Conservation (phyloP, 805 yeast species). For the Candida alai region DNA sequence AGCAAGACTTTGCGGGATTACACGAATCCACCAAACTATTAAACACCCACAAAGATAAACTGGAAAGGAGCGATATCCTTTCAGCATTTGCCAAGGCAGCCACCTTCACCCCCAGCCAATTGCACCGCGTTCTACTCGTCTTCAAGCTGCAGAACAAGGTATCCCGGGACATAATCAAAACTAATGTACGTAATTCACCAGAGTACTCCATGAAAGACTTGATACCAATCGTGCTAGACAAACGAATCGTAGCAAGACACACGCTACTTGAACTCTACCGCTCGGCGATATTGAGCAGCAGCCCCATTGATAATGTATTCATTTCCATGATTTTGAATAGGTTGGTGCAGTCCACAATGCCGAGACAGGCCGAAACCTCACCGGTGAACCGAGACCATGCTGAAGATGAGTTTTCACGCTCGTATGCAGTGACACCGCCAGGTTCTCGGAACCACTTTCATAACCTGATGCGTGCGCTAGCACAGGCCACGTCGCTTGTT, state of each 20-base stretch:
- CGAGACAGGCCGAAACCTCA: conserved; percentile 6
- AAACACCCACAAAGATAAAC: no score
- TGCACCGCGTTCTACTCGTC: conserved; percentile 1
- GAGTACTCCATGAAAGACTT: no score
- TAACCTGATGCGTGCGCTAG: conserved; percentile 24
- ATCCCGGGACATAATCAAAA: no score
- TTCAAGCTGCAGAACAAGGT: no score
- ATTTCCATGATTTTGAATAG: conserved; percentile 3
- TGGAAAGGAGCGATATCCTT: no score
- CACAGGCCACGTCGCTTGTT: conserved; percentile 25
- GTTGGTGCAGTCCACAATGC: conserved; percentile 10
- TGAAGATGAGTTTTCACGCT: no score
- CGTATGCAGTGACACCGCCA: no score
- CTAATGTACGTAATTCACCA: no score
- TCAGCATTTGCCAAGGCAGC: no score
- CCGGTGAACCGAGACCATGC: neutral
- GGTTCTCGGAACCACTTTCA: conserved; percentile 20
- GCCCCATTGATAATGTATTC: conserved; percentile 4
- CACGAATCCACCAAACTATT: no score
- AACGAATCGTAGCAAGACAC: conserved; percentile 1
- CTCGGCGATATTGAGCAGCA: conserved; percentile 3
- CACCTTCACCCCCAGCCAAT: no score
- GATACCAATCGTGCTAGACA: neutral
- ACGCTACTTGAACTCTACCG: conserved; percentile 10
- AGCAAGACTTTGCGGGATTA: no score